phyloP scores from a whole-genome alignment of 768 basidiomycete species.

The Tylopilus subfusipes region DNA sequence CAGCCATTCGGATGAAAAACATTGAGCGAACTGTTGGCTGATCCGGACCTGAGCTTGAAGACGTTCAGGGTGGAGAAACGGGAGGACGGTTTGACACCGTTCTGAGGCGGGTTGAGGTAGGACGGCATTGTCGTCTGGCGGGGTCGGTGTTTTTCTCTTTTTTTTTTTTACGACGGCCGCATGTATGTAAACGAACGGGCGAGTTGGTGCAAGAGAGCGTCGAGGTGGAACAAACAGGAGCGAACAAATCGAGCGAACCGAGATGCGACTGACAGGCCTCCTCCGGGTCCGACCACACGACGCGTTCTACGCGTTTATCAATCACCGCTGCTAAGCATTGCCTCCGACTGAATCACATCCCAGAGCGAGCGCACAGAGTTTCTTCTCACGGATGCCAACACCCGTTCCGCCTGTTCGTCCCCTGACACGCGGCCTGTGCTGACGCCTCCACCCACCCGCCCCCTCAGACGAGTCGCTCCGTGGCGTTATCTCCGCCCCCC shows the following conservation, averaged over 20 bases:
- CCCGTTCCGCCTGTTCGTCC: slow-evolving; percentile 21
- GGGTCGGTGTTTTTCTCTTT: neutral
- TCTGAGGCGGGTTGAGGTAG: slow-evolving; percentile 8
- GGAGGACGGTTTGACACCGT: slow-evolving; percentile 29
- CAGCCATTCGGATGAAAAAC: too few species aligned
- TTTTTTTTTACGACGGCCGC: neutral
- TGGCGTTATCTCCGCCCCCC: slow-evolving; percentile 9
- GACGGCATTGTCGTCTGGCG: neutral
- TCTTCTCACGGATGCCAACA: slow-evolving; percentile 16
- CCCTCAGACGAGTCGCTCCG: slow-evolving; percentile 14
- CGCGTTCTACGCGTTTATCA: too few species aligned
- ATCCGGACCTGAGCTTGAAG: slow-evolving; percentile 35
- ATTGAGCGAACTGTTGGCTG: neutral
- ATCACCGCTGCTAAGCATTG: too few species aligned
- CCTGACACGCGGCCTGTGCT: slow-evolving; percentile 1
- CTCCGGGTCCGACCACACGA: too few species aligned
- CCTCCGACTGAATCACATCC: too few species aligned
- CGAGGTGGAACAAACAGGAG: too few species aligned
- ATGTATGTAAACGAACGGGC: too few species aligned
- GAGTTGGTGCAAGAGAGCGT: too few species aligned
- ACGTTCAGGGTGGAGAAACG: slow-evolving; percentile 41
- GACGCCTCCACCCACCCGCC: slow-evolving; percentile 16
- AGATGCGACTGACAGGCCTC: too few species aligned
- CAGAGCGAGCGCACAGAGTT: too few species aligned
- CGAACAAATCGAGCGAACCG: too few species aligned